A percentile compares a stretch with the other conserved stretches of the same genome.
Evolutionary conservation across 108 stramenopile genomes (phyloP).

Genomic region (Phaeodactylum tricornutum): DNA sequence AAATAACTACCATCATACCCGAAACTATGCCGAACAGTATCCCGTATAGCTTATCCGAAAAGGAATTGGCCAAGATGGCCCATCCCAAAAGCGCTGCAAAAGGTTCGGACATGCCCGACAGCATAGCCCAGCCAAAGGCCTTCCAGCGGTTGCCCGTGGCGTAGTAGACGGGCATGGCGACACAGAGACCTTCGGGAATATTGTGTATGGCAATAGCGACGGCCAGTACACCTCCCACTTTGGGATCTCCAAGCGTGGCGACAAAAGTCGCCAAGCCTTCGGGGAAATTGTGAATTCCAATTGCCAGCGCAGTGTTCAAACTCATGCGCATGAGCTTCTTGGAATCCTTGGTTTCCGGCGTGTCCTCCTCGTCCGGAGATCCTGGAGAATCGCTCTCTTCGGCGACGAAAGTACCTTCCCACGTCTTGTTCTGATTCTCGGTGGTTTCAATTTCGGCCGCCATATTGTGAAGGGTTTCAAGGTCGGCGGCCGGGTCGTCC

Average conservation of each 20-base stretch:
- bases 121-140: slow-evolving; percentile 71
- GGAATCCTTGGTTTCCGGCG: slow-evolving; percentile 1
- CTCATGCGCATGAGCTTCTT: slow-evolving; percentile 34
- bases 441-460: slow-evolving; percentile 8
- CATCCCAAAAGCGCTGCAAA: slow-evolving; percentile 77
- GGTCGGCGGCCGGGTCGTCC: slow-evolving; percentile 15
- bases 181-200: slow-evolving; percentile 77
- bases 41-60: slow-evolving; percentile 48
- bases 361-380: neutral
- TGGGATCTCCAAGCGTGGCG: slow-evolving; percentile 42
- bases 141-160: slow-evolving; percentile 77
- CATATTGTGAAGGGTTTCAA: slow-evolving; percentile 9
- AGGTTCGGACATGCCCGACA: slow-evolving; percentile 65
- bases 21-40: slow-evolving; percentile 82
- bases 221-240: slow-evolving; percentile 46
- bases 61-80: slow-evolving; percentile 40
- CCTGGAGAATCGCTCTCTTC: too few relatives aligned
- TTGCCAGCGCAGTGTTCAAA: slow-evolving; percentile 56
- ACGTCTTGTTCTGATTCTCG: neutral
- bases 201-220: slow-evolving; percentile 64
- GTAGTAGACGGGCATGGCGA: slow-evolving; percentile 86
- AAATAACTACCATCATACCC: slow-evolving; percentile 89
- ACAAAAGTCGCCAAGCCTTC: slow-evolving; percentile 82
- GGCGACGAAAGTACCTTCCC: too few relatives aligned
- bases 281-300: slow-evolving; percentile 82